Evolutionary conservation across 1,284 basidiomycete species (phyloP), one percentile per base, ranked within the genome.

Genomic region (Chiua sp.): DNA sequence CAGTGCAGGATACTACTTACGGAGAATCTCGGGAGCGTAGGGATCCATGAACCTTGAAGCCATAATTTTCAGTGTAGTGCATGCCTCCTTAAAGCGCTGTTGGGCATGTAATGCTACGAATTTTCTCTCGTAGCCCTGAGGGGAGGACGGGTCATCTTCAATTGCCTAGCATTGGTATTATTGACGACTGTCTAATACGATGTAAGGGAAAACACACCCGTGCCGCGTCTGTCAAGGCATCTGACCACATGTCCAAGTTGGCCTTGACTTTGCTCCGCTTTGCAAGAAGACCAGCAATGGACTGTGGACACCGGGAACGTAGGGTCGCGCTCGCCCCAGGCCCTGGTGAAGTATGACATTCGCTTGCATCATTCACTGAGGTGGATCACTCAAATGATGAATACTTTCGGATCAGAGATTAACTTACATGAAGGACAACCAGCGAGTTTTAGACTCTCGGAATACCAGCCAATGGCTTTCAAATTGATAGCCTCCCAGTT

Each of bases 101-200:
- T n/a, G 12, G 10, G 10, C 51, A 26, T 48, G 49, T 22, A 65
- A n/a, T 20, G 47, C 49, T 16, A 49, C 18, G 4, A 48, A 59
- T 47, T 50, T 67, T 22, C 51, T 42, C 37, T 58, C 16, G 30
- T 67, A 51, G 3, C 57, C 67, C 48, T 22, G 35, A n/a, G 53
- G 22, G 20, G 52, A 57, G 13, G 33, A 50, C 4, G 61, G 22
- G 8, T 53, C 62, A 7, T 18, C 51, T 23, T 47, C 12, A 28
- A 61, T 65, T 37, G 48, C 62, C 67, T 66, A 32, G 20, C 23
- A 47, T 26, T 26, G 23, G 39, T 3, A 18, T 33, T 32, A 13
- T 44, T 48, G 11, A n/a, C 4, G 7, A 16, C 18, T 7, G 30
- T 46, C 4, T 6, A 3, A n/a, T 16, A 20, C 7, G 2, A 26